phyloP scores from a whole-genome alignment of 345 rosid genomes.

The Brassica cretica region DNA sequence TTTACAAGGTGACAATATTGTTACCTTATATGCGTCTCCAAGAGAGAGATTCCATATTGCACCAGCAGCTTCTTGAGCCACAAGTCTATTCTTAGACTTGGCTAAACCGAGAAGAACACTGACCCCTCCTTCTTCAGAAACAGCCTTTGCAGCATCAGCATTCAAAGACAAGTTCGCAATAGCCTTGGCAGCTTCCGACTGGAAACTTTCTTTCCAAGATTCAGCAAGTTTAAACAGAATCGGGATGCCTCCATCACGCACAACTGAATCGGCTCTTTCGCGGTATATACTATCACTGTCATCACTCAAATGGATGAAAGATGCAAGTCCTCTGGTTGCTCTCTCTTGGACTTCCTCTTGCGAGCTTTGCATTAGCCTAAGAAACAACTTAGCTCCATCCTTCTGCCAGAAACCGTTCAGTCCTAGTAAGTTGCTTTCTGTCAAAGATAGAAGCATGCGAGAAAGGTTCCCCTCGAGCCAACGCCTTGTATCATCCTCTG shows the following conservation, averaged over 20 bases:
- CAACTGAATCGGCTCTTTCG: constrained; percentile 84
- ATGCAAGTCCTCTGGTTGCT: constrained; percentile 75
- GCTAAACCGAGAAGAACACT: constrained; percentile 62
- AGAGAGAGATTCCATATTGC: constrained; percentile 84
- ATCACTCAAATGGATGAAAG: constrained; percentile 71
- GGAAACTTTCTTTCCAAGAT: constrained; percentile 74
- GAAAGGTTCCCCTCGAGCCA: constrained; percentile 81
- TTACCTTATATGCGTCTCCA: constrained; percentile 80
- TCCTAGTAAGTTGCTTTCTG: constrained; percentile 64
- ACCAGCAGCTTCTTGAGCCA: constrained; percentile 87
- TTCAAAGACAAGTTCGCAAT: constrained; percentile 74
- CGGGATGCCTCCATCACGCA: constrained; percentile 69
- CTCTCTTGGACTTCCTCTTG: constrained; percentile 89
- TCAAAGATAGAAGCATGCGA: constrained; percentile 61
- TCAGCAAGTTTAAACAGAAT: constrained; percentile 69
- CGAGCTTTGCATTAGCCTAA: constrained; percentile 70
- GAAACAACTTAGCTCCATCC: constrained; percentile 68
- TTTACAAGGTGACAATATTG: constrained; percentile 2
- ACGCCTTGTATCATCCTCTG: constrained; percentile 50
- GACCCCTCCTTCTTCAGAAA: constrained; percentile 81
- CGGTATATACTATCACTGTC: constrained; percentile 71
- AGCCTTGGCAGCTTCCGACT: constrained; percentile 86
- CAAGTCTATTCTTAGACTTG: constrained; percentile 72
- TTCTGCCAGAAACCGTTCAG: constrained; percentile 69
- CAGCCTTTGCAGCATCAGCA: constrained; percentile 70